Percentiles rank a stretch among this genome's conserved stretches.
These are phyloP conservation scores for Periglandula ipomoeae DNA, from an alignment of 2,329 filamentous ascomycete species.

Conservation along the genomic window DNA sequence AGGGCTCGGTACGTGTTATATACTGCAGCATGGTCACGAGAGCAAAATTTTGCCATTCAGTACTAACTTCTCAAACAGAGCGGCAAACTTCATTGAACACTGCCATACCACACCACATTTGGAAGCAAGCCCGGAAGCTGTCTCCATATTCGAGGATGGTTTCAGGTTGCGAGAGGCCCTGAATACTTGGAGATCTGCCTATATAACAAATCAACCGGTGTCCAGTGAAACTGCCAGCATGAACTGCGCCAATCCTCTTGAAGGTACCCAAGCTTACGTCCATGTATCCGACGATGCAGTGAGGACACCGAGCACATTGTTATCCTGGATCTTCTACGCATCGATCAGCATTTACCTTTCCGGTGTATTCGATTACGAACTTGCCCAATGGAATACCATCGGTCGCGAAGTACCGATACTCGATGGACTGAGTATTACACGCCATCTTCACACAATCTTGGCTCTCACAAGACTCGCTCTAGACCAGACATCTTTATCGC, in stretches of 20 bases:
- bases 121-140: neutral
- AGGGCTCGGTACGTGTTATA: conserved; percentile 18
- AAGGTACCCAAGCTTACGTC: neutral
- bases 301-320: conserved; percentile 13
- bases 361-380: conserved; percentile 26
- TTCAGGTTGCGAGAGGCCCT: conserved; percentile 7
- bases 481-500: conserved; percentile 15
- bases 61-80: neutral
- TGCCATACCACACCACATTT: neutral
- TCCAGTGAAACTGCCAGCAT: neutral
- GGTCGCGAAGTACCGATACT: neutral
- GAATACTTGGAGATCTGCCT: conserved; percentile 10
- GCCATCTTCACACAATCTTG: conserved; percentile 15
- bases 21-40: too few relatives aligned
- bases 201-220: neutral
- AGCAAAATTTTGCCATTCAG: too few relatives aligned
- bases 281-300: too few relatives aligned
- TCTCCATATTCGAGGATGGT: conserved; percentile 6
- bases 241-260: neutral
- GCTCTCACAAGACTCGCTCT: conserved; percentile 11
- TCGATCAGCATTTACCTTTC: conserved; percentile 29
- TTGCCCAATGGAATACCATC: conserved; percentile 17
- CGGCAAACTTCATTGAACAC: neutral
- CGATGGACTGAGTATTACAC: neutral
- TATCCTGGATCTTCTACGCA: conserved; percentile 18